These are phyloP conservation scores for Alternaria burnsii DNA, from an alignment of 2,329 filamentous ascomycete genomes.

Conservation along the genomic window DNA sequence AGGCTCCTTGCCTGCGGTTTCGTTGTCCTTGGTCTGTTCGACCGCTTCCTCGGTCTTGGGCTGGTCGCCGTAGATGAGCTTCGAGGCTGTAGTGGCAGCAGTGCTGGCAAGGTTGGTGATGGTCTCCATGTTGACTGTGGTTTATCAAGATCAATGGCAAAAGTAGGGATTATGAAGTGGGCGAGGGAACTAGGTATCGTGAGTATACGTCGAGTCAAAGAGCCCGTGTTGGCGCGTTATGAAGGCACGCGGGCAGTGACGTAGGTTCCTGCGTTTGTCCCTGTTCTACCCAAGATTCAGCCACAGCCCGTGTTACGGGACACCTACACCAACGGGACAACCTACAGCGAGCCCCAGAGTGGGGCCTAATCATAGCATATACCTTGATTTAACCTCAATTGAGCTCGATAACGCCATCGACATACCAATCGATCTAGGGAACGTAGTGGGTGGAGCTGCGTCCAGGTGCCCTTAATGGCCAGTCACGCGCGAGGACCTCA, in stretches of 20 bases:
- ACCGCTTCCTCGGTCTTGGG: slow-evolving; percentile 18
- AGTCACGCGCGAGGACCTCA: not conserved
- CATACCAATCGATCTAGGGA: not conserved
- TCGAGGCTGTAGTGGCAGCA: slow-evolving; percentile 41
- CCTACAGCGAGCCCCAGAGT: slow-evolving; percentile 24
- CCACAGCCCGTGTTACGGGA: slow-evolving; percentile 18
- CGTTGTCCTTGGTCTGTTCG: slow-evolving; percentile 46
- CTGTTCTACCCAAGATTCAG: slow-evolving; percentile 15
- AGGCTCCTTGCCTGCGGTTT: slow-evolving; percentile 66
- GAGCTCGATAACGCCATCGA: not conserved
- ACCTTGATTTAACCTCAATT: slow-evolving; percentile 12
- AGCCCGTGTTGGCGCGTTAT: slow-evolving; percentile 17
- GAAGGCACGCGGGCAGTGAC: slow-evolving; percentile 28
- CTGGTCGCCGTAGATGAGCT: slow-evolving; percentile 51
- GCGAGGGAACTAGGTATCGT: not conserved
- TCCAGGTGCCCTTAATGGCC: not conserved
- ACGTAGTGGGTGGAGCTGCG: not conserved
- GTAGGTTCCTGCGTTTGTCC: slow-evolving; percentile 27
- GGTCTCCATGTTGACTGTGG: slow-evolving; percentile 46
- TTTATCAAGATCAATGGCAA: slow-evolving; percentile 5
- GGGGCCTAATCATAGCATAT: slow-evolving; percentile 18
- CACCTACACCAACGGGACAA: slow-evolving; percentile 23
- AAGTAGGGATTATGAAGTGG: not conserved
- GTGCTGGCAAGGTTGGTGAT: slow-evolving; percentile 46
- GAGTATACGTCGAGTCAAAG: slow-evolving; percentile 10